Conservation (phyloP, 768 basidiomycete genomes). For the Rhizopogon vinicolor region DNA sequence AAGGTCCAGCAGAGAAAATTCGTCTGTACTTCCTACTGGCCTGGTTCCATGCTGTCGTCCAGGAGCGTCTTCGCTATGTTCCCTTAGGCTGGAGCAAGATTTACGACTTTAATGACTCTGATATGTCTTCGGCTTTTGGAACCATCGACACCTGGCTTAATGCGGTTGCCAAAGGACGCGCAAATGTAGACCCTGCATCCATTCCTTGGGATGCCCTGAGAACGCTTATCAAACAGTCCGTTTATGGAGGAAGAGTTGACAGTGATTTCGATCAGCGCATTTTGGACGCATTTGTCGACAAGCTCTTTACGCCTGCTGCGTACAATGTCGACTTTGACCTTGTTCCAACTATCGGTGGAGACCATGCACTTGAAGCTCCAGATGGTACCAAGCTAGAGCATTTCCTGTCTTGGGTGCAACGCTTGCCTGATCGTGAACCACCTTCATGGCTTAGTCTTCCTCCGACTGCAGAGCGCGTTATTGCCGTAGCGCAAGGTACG, state of each 20-base stretch:
- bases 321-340: constrained; percentile 94
- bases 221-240: constrained; percentile 89
- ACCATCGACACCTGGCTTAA: constrained; percentile 92
- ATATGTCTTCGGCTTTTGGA: constrained; percentile 87
- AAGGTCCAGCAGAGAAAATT: constrained; percentile 90
- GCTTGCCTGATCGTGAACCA: constrained; percentile 88
- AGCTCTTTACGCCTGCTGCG: constrained; percentile 79
- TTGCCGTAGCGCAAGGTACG: constrained; percentile 86
- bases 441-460: constrained; percentile 94
- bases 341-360: constrained; percentile 59
- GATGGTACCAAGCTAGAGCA: constrained; percentile 92
- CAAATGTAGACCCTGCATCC: constrained; percentile 86
- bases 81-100: constrained; percentile 96
- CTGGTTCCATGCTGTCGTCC: constrained; percentile 98
- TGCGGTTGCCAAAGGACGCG: constrained; percentile 74
- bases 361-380: constrained; percentile 62
- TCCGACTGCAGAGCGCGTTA: constrained; percentile 86
- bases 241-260: constrained; percentile 93
- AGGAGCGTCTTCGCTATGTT: constrained; percentile 93
- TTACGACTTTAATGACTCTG: constrained; percentile 99
- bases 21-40: constrained; percentile 94
- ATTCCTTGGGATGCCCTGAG: constrained; percentile 98
- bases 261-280: constrained; percentile 94
- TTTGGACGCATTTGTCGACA: constrained; percentile 90
- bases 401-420: constrained; percentile 87